Conservation (phyloP, 2,329 filamentous ascomycete genomes). For the Calonectria leucothoes region DNA sequence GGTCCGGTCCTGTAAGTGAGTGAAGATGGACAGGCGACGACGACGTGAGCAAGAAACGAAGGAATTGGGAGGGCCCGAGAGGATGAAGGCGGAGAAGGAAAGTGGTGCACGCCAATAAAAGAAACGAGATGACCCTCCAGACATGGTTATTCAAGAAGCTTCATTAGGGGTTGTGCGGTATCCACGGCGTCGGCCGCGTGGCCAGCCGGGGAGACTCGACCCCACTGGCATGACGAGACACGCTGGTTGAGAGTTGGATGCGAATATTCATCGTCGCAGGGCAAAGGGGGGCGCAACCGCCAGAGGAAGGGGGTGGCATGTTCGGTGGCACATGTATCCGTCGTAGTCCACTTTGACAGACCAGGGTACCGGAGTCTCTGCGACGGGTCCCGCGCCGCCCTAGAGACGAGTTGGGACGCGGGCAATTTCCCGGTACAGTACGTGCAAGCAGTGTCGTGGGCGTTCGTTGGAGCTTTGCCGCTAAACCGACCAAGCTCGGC, state of each 20-base stretch:
- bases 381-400: background rate
- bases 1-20: background rate
- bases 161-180: conserved; percentile 2
- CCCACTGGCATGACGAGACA: conserved; percentile 14
- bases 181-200: conserved; percentile 15
- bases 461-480: background rate
- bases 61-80: background rate
- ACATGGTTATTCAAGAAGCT: conserved; percentile 9
- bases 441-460: too few relatives aligned
- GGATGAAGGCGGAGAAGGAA: background rate
- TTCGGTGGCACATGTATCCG: background rate
- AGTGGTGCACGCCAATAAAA: conserved; percentile 13
- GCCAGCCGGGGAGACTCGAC: conserved; percentile 12
- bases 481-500: background rate
- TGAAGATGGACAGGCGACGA: background rate
- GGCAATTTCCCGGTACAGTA: conserved; percentile 10
- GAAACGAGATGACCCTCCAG: conserved; percentile 4
- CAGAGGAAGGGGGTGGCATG: background rate
- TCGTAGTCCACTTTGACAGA: conserved; percentile 15
- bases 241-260: background rate
- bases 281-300: conserved; percentile 7
- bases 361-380: conserved; percentile 3
- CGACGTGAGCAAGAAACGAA: background rate
- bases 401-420: background rate
- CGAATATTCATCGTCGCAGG: background rate